A percentile compares a stretch with the other conserved stretches of the same genome.
Conservation (phyloP, 2,329 filamentous ascomycete species). For the Apiospora arundinis region DNA sequence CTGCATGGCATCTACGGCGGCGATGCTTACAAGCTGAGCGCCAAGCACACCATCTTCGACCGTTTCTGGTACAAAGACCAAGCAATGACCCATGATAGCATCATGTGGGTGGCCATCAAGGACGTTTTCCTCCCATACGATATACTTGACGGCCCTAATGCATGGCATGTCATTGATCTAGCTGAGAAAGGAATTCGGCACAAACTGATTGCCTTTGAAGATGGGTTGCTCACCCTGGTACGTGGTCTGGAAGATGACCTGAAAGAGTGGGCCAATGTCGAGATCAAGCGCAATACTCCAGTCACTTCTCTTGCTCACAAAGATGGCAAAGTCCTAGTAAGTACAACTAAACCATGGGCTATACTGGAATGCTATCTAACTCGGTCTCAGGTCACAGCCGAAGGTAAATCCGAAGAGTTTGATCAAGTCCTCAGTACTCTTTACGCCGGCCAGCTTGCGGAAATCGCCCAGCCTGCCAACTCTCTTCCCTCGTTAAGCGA, state of each 20-base stretch:
- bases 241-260: slow-evolving; percentile 60
- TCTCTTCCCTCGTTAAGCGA: slow-evolving; percentile 56
- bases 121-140: slow-evolving; percentile 33
- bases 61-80: slow-evolving; percentile 53
- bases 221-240: slow-evolving; percentile 69
- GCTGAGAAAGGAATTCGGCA: slow-evolving; percentile 35
- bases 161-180: slow-evolving; percentile 35
- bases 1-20: slow-evolving; percentile 93
- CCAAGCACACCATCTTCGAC: slow-evolving; percentile 64
- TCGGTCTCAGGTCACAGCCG: slow-evolving; percentile 27
- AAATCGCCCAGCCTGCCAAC: slow-evolving; percentile 40
- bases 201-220: slow-evolving; percentile 54
- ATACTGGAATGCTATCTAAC: background rate
- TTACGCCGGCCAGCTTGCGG: slow-evolving; percentile 52
- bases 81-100: background rate
- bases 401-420: slow-evolving; percentile 41
- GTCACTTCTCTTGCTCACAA: slow-evolving; percentile 54
- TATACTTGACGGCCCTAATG: slow-evolving; percentile 33
- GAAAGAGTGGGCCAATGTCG: slow-evolving; percentile 61
- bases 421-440: slow-evolving; percentile 72
- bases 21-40: slow-evolving; percentile 81
- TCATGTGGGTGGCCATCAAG: slow-evolving; percentile 28
- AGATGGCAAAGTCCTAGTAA: slow-evolving; percentile 50
- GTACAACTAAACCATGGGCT: slow-evolving; percentile 20
- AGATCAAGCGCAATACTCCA: slow-evolving; percentile 56